Percentiles rank a stretch among this genome's conserved stretches.
phyloP scores from a whole-genome alignment of 2,329 filamentous ascomycete species.

The Ceratocystiopsis minuta region DNA sequence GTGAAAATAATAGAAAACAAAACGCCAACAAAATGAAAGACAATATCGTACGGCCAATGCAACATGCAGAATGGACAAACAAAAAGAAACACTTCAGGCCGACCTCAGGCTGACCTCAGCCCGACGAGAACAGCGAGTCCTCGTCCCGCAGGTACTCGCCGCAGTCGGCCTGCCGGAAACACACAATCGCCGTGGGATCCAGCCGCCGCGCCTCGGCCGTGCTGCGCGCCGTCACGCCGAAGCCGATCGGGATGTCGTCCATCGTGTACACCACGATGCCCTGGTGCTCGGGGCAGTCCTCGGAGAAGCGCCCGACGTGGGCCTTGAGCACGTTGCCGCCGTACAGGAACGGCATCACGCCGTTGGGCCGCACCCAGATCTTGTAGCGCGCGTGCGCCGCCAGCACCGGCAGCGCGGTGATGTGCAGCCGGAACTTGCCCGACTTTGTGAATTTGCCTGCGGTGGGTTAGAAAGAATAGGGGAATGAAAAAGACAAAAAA shows the following conservation, averaged over 20 bases:
- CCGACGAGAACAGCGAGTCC: conserved; percentile 39
- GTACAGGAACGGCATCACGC: conserved; percentile 94
- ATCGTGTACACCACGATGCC: conserved; percentile 81
- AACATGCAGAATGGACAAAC: too few relatives aligned
- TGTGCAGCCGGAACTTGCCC: conserved; percentile 85
- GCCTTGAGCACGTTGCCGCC: conserved; percentile 68
- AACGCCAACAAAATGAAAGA: too few relatives aligned
- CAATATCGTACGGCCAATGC: too few relatives aligned
- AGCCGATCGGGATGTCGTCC: conserved; percentile 87
- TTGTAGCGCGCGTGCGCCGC: conserved; percentile 87
- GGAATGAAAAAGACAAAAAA: background rate
- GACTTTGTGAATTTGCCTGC: conserved; percentile 86
- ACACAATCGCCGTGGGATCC: conserved; percentile 77
- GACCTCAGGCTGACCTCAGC: too few relatives aligned
- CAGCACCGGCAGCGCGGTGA: conserved; percentile 73
- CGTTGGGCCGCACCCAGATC: conserved; percentile 91
- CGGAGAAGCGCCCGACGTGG: conserved; percentile 61
- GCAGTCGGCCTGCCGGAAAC: conserved; percentile 82
- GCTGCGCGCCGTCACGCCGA: conserved; percentile 77
- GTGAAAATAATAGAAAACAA: too few relatives aligned
- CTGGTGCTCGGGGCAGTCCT: conserved; percentile 85
- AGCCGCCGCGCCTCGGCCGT: conserved; percentile 67
- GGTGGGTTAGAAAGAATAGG: too few relatives aligned
- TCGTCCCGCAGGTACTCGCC: conserved; percentile 88
- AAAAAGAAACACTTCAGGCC: too few relatives aligned